Percentiles rank a stretch among this genome's conserved stretches.
Evolutionary conservation across 495 filamentous ascomycete genomes (phyloP).

Genomic region (Hyaloscypha bicolor): DNA sequence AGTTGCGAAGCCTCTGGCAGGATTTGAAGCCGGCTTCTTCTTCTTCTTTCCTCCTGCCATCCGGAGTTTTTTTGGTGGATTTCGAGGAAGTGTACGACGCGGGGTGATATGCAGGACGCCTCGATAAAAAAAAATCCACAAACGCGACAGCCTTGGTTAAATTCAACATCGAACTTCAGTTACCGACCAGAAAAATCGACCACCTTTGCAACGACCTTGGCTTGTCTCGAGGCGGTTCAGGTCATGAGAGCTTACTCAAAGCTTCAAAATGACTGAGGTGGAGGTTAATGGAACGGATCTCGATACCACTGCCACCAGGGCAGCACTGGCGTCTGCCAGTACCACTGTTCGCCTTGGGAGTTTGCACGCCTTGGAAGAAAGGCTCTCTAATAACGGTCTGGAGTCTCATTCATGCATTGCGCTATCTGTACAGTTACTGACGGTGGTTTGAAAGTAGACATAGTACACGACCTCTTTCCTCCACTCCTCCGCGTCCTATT

Average conservation of each 20-base stretch:
- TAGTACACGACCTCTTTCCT: conserved; percentile 26
- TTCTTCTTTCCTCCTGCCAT: conserved; percentile 89
- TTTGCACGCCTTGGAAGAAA: conserved; percentile 49
- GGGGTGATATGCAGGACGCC: conserved; percentile 3
- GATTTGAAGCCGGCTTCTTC: conserved; percentile 81
- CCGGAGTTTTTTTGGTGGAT: conserved; percentile 25
- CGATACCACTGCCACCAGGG: conserved; percentile 28
- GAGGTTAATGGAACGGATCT: conserved; percentile 33
- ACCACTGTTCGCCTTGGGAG: conserved; percentile 46
- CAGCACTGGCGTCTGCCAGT: conserved; percentile 52
- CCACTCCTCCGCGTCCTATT: conserved; percentile 71
- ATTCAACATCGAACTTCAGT: conserved; percentile 11
- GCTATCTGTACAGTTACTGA: background rate
- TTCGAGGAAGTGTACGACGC: conserved; percentile 8
- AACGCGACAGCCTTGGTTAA: background rate
- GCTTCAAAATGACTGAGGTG: conserved; percentile 34
- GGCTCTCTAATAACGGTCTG: conserved; percentile 48
- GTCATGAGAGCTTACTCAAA: conserved; percentile 27
- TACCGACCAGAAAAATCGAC: background rate
- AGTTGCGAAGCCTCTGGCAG: conserved; percentile 89
- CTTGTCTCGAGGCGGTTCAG: background rate
- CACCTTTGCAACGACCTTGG: background rate
- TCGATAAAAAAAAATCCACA: background rate
- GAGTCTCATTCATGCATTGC: background rate
- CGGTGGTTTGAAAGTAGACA: conserved; percentile 23